phyloP scores from a whole-genome alignment of 305 asterid genomes.

The Rubia peregrina region DNA sequence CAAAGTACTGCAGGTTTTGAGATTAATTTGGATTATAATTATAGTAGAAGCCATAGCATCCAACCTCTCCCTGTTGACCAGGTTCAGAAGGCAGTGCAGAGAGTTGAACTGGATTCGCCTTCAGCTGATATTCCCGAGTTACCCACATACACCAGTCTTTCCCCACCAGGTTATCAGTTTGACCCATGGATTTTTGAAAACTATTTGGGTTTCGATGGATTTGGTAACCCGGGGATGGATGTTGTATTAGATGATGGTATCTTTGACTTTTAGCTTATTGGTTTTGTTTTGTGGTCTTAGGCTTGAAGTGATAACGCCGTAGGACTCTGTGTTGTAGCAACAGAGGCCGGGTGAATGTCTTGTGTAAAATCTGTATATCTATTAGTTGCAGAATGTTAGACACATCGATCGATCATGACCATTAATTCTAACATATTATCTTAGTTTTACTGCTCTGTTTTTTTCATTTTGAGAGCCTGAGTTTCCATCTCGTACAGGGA shows the following conservation, averaged over 20 bases:
- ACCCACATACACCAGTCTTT: slow-evolving; percentile 25
- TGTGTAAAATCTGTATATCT: slow-evolving; percentile 11
- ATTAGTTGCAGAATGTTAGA: not conserved
- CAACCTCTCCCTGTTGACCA: slow-evolving; percentile 25
- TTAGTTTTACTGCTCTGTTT: not conserved
- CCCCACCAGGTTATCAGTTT: slow-evolving; percentile 18
- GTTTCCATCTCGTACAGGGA: not conserved
- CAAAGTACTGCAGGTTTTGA: slow-evolving; percentile 30
- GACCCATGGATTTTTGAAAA: slow-evolving; percentile 35
- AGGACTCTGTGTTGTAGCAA: not conserved
- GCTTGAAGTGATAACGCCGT: not conserved
- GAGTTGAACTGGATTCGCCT: slow-evolving; percentile 22
- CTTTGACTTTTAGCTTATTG: slow-evolving; percentile 29
- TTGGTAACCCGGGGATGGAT: slow-evolving; percentile 35
- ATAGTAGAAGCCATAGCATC: slow-evolving; percentile 22
- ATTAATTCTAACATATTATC: not conserved
- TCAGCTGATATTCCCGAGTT: slow-evolving; percentile 20
- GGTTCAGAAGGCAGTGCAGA: slow-evolving; percentile 25
- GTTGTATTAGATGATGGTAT: slow-evolving; percentile 40
- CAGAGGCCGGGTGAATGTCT: not conserved
- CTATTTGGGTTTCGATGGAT: slow-evolving; percentile 27
- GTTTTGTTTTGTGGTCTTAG: not conserved
- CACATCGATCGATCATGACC: not conserved
- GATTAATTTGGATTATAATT: slow-evolving; percentile 24
- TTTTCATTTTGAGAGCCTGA: not conserved